phyloP scores from a whole-genome alignment of 2,329 filamentous ascomycete genomes.

The Fusarium torreyae region DNA sequence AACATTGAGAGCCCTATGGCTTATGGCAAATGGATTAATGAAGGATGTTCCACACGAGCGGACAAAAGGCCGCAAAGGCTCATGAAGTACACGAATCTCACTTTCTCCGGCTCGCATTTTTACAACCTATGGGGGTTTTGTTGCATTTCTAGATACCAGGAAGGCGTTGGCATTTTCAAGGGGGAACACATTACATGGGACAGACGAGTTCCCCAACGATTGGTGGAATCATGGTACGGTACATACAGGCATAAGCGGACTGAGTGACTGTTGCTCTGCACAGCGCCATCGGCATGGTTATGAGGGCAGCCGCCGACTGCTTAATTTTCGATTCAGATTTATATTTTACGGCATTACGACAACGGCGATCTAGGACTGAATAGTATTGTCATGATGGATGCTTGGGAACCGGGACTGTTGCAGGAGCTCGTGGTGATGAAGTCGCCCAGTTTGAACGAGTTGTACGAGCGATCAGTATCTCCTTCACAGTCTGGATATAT shows the following conservation, averaged over 20 bases:
- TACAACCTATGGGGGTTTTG: constrained; percentile 45
- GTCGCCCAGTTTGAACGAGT: constrained; percentile 12
- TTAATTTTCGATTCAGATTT: constrained; percentile 41
- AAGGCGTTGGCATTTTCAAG: constrained; percentile 54
- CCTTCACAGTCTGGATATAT: constrained; percentile 45
- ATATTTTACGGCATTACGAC: constrained; percentile 39
- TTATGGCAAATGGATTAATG: constrained; percentile 24
- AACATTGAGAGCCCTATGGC: constrained; percentile 17
- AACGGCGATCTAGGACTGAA: constrained; percentile 26
- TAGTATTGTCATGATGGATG: constrained; percentile 5
- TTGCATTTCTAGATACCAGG: constrained; percentile 59
- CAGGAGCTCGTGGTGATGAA: constrained; percentile 6
- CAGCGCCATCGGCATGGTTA: constrained; percentile 42
- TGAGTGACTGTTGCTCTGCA: constrained; percentile 29
- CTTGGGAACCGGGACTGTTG: constrained; percentile 6
- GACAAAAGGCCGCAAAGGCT: constrained; percentile 46
- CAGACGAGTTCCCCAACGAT: constrained; percentile 29
- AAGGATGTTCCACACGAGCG: constrained; percentile 35
- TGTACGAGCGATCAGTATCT: constrained; percentile 19
- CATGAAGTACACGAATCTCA: constrained; percentile 55
- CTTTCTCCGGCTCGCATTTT: constrained; percentile 45
- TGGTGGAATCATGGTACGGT: constrained; percentile 36
- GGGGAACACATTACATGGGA: constrained; percentile 39
- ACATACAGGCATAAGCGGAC: constrained; percentile 41
- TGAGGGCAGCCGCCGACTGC: constrained; percentile 39